Evolutionary conservation across 2,329 filamentous ascomycete genomes (phyloP).

Genomic region (Epichloe gansuensis): DNA sequence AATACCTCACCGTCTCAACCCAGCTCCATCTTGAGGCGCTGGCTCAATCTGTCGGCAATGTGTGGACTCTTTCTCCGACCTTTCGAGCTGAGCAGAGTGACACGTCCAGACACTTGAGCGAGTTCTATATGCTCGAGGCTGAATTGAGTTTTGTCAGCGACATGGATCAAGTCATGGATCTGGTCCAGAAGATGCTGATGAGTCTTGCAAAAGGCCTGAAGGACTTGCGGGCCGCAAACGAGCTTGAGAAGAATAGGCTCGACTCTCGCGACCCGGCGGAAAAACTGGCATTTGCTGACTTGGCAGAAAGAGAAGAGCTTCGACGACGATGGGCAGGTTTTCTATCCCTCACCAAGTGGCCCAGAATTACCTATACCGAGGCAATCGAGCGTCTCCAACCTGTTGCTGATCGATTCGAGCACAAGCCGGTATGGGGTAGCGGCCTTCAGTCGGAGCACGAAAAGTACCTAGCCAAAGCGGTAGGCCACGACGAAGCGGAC

Average conservation of each 20-base stretch:
- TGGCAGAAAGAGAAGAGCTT: constrained; percentile 36
- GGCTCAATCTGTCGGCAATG: constrained; percentile 74
- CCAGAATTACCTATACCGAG: constrained; percentile 69
- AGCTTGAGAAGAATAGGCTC: constrained; percentile 28
- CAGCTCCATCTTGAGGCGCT: constrained; percentile 92
- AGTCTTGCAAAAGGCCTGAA: constrained; percentile 30
- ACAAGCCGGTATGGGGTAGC: constrained; percentile 55
- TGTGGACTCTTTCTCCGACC: constrained; percentile 88
- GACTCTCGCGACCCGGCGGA: constrained; percentile 28
- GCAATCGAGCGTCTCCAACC: constrained; percentile 59
- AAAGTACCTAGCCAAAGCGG: constrained; percentile 61
- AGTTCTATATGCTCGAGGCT: constrained; percentile 98
- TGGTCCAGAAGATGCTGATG: constrained; percentile 70
- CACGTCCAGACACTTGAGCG: constrained; percentile 84
- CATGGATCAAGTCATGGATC: constrained; percentile 59
- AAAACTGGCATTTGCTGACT: constrained; percentile 29
- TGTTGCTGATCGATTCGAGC: constrained; percentile 51
- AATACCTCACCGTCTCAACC: constrained; percentile 90
- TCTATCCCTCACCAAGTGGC: constrained; percentile 46
- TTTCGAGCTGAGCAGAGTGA: constrained; percentile 92
- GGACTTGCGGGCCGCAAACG: constrained; percentile 29
- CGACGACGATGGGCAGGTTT: constrained; percentile 62
- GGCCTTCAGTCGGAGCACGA: constrained; percentile 89
- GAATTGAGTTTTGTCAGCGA: constrained; percentile 70
- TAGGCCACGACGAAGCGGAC: constrained; percentile 40